Evolutionary conservation across 2,329 filamentous ascomycete species (phyloP), one percentile per base, ranked within the genome.

Genomic region (Exophiala dermatitidis): DNA sequence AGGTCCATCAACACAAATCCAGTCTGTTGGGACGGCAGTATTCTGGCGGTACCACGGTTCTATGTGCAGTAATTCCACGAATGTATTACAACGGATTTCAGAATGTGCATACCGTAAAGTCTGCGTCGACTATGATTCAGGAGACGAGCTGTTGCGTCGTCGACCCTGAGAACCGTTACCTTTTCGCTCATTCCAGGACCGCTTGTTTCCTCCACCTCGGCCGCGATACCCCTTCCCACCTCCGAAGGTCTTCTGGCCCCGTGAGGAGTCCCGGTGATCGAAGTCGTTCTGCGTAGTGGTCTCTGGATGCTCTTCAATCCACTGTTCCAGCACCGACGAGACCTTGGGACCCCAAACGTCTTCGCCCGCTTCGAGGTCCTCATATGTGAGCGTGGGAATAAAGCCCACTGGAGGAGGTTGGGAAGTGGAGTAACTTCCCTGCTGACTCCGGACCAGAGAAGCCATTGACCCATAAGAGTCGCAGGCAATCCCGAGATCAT

Each of bases 391-490:
- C 49, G 89, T 85, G 7, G 57, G 46, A 12, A 57, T 44, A 0
- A 95, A 73, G 52, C 80, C 78, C 9, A 53, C 56, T 6, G 58
- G 58, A 52, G 52, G 37, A 29, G 60, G 56, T 5, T 60, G 45
- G 26, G 43, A 29, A 37, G 40, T 54, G 26, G 60, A 58, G 64
- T 94, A 97, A 57, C 89, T 81, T 12, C 83, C 87, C 71, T 98
- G 93, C 48, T 86, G 81, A 2, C 82, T 86, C 50, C 93, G 84
- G 52, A 86, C 79, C 19, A 98, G 80, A 62, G 86, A 83, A 26
- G 87, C 82, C 91, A 98, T 97, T 60, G 93, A 77, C 33, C 80
- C 93, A 28, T 88, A 83, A 8, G 89, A 95, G 48, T 81, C 83
- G 9, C 96, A 77, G 62, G 88, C 89, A 60, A 83, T 76, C 26